Evolutionary conservation across 2,329 filamentous ascomycete species (phyloP).

Genomic region (Epichloe coenophiala): DNA sequence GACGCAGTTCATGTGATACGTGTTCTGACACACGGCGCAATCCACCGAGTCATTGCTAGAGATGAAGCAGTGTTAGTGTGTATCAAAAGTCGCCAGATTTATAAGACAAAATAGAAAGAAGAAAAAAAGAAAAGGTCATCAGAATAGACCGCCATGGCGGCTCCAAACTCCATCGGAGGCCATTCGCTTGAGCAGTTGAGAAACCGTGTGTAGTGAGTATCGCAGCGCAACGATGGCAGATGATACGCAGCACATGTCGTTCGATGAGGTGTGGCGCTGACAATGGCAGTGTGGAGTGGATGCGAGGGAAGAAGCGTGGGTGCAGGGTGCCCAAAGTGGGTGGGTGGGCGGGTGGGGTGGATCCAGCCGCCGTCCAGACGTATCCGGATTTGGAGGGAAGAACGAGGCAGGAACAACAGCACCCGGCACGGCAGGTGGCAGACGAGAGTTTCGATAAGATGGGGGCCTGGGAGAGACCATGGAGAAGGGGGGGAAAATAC

Average conservation of each 20-base stretch:
- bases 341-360: background rate
- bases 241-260: constrained; percentile 3
- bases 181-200: background rate
- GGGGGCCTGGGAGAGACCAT: background rate
- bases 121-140: background rate
- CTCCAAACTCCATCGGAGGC: background rate
- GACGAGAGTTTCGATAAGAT: too few relatives aligned
- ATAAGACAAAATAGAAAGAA: background rate
- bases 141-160: background rate
- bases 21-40: constrained; percentile 86
- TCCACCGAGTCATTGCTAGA: constrained; percentile 83
- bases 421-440: background rate
- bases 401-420: constrained; percentile 4
- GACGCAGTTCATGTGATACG: constrained; percentile 98
- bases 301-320: constrained; percentile 8
- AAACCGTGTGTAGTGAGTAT: background rate
- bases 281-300: constrained; percentile 8
- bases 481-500: background rate
- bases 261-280: constrained; percentile 1
- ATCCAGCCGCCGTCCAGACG: constrained; percentile 3
- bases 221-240: background rate
- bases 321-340: constrained; percentile 6
- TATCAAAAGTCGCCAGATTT: too few relatives aligned
- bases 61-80: background rate
- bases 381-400: constrained; percentile 1